Evolutionary conservation across 495 filamentous ascomycete species (phyloP).

Genomic region (Pseudevernia furfuracea): DNA sequence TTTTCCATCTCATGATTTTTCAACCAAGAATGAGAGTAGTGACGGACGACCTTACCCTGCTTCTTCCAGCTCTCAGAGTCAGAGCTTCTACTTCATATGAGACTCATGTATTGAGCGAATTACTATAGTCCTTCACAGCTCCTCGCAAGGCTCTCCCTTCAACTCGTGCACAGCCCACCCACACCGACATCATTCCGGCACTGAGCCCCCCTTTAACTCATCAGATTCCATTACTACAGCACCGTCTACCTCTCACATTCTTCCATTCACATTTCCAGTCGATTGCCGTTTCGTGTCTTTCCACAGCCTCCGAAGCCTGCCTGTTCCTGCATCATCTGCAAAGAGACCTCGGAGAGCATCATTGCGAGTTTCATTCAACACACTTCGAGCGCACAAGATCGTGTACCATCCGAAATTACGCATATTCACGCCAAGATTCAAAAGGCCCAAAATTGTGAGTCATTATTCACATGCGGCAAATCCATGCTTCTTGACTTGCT

Average conservation of each 20-base stretch:
- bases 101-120: neutral
- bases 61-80: too few relatives aligned
- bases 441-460: slow-evolving; percentile 20
- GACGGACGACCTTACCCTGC: neutral
- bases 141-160: slow-evolving; percentile 17
- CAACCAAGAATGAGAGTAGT: neutral
- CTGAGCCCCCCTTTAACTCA: slow-evolving; percentile 13
- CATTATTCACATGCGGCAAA: slow-evolving; percentile 15
- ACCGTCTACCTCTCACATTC: slow-evolving; percentile 2
- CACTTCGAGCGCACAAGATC: neutral
- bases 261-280: neutral
- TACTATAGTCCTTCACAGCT: neutral
- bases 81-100: neutral
- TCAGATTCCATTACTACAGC: slow-evolving; percentile 4
- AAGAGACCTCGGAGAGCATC: neutral
- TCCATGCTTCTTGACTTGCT: slow-evolving; percentile 11
- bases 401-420: neutral
- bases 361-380: neutral
- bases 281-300: neutral
- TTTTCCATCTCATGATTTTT: neutral
- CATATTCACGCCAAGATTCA: slow-evolving; percentile 5
- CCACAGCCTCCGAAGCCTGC: slow-evolving; percentile 3
- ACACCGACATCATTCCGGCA: slow-evolving; percentile 5
- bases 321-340: slow-evolving; percentile 7
- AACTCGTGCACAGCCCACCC: slow-evolving; percentile 16